phyloP scores from a whole-genome alignment of 2,329 filamentous ascomycete genomes.

The Tolypocladium endophyticum region DNA sequence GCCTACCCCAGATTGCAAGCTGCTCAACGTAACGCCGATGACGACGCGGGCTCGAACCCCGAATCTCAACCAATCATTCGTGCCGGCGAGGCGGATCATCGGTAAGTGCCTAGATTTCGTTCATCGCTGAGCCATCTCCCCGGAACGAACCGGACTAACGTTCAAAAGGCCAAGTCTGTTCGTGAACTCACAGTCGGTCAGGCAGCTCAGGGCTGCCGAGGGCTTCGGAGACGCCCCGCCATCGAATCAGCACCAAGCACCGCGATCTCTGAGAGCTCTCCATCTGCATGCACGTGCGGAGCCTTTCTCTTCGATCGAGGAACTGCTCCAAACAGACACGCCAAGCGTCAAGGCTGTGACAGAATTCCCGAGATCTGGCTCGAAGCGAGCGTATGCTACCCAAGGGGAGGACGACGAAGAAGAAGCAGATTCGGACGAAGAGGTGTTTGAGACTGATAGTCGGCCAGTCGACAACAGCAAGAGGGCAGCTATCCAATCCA shows the following conservation, averaged over 20 bases:
- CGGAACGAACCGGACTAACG: background rate
- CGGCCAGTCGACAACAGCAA: background rate
- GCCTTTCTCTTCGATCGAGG: background rate
- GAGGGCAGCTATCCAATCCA: background rate
- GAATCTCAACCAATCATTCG: background rate
- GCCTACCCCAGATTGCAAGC: background rate
- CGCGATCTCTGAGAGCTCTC: background rate
- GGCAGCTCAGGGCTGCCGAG: slow-evolving; percentile 14
- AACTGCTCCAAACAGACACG: background rate
- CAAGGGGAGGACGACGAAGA: background rate
- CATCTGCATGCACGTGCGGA: background rate
- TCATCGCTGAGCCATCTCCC: background rate
- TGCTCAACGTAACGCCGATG: background rate
- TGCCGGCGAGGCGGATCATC: background rate
- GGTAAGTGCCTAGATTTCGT: background rate
- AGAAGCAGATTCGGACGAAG: background rate
- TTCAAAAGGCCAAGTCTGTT: background rate
- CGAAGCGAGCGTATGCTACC: background rate
- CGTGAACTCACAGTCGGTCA: slow-evolving; percentile 5
- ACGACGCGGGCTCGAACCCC: background rate
- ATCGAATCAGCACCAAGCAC: background rate
- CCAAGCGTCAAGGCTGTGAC: background rate
- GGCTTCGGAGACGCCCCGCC: slow-evolving; percentile 12
- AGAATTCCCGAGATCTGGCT: background rate
- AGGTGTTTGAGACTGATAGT: background rate